Base-by-base conservation (phyloP, 176 grass and related monocot species). In the Aechmea fasciata region DNA sequence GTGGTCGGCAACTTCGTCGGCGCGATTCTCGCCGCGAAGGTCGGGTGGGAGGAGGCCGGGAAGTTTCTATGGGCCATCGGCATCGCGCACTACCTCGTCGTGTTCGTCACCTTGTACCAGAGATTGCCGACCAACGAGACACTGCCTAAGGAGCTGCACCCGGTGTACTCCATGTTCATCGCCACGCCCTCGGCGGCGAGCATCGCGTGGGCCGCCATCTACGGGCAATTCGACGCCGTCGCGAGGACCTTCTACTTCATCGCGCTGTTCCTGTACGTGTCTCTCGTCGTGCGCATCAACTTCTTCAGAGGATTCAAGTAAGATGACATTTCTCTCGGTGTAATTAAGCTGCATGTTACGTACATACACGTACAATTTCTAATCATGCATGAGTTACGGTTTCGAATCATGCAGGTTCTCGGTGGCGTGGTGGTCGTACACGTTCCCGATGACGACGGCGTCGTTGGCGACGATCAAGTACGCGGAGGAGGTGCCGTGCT, bases 101-200 rank as follows among this genome's bases (percentile, higher is more conserved):
- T 97, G 57, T 97, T 97, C 72, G 93, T 92, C 18, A 92, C 93
- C 54, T 82, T 97, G 55, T 92, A 97, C 78, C 93, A 97, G 88
- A 70, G 86, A 47, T 84, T 92, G 57, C 86, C 93, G n/a, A 97
- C 93, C 59, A 90, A 80, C 75, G 93, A 97, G 89, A 79, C 93
- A 25, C 76, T 97, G 52, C 89, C 93, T 41, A 97, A 83, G 89
- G 93, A 97, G 84, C 71, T 92, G 64, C 93, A 97, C 85, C 93
- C 93, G 2, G 93, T 90, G 23, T 97, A 97, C 78, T 97, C 93
- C 73, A 92, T 97, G 93, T 97, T 97, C 84, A 91, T 97, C 64
- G 93, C 93, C 65, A 97, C 93, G 72, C 93, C 93, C 9, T 92
- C 93, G 26, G 93, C 93, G 2, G 89, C 93, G 18, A 85, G 93